Conservation (phyloP, 495 filamentous ascomycete genomes). For the Wilcoxina mikolae region DNA sequence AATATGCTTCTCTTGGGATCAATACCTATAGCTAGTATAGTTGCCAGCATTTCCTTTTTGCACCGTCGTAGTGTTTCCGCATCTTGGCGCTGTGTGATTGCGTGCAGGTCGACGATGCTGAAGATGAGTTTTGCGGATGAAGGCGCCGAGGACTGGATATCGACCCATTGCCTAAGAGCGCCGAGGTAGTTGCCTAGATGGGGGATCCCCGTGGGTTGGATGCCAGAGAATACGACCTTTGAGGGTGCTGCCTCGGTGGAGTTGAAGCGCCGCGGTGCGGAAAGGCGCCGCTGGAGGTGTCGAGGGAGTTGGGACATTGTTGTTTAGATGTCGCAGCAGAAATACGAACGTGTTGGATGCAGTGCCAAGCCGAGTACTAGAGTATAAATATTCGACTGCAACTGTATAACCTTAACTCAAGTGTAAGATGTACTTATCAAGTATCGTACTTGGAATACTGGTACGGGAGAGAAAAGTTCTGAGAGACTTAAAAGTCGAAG, state of each 20-base stretch:
- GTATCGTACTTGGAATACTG: no score
- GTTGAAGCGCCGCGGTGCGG: neutral
- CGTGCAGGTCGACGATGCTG: conserved; percentile 83
- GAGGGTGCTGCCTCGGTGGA: neutral
- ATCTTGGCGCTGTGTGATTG: conserved; percentile 64
- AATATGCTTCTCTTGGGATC: conserved; percentile 59
- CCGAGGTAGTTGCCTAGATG: conserved; percentile 94
- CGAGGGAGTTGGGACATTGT: neutral
- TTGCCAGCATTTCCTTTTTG: conserved; percentile 60
- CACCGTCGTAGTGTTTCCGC: conserved; percentile 41
- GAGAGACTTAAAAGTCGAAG: no score
- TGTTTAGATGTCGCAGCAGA: no score
- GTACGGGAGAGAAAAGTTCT: no score
- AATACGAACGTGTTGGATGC: no score
- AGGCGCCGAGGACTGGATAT: conserved; percentile 49
- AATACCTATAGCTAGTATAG: conserved; percentile 69
- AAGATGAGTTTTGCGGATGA: conserved; percentile 51
- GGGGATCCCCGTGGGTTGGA: conserved; percentile 91
- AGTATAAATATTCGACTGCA: no score
- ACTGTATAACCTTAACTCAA: no score
- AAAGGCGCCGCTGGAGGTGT: neutral
- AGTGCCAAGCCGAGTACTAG: no score
- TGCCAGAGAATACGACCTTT: conserved; percentile 68
- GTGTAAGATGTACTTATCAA: no score
- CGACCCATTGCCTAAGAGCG: conserved; percentile 74